Percentiles rank a stretch among this genome's conserved stretches.
Conservation (phyloP, 2,329 filamentous ascomycete genomes). For the Arthroderma uncinatum region DNA sequence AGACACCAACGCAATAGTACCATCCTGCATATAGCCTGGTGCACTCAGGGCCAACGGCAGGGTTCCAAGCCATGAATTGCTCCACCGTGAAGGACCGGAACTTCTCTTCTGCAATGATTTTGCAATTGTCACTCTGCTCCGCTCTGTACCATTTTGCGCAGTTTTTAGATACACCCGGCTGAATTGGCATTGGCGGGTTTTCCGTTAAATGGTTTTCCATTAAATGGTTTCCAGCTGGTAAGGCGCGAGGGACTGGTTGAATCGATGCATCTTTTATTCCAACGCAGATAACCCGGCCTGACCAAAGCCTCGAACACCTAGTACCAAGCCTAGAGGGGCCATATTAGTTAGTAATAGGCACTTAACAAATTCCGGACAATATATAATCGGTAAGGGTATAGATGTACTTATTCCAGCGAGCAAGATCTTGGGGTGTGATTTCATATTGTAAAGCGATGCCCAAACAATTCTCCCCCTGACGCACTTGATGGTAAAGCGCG, state of each 20-base stretch:
- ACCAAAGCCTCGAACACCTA: background rate
- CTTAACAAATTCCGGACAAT: background rate
- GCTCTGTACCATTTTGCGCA: conserved; percentile 4
- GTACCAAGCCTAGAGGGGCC: background rate
- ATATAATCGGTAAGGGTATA: background rate
- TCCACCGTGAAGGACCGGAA: background rate
- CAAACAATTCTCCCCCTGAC: background rate
- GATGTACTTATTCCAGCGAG: background rate
- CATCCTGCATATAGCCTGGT: conserved; percentile 3
- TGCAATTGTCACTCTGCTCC: background rate
- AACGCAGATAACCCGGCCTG: background rate
- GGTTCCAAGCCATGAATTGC: conserved; percentile 5
- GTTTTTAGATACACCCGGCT: background rate
- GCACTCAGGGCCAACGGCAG: background rate
- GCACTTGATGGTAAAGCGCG: background rate
- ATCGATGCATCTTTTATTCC: background rate
- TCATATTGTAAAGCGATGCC: background rate
- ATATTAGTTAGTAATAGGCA: background rate
- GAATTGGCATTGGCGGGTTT: background rate
- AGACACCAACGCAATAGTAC: conserved; percentile 4
- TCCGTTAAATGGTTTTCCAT: background rate
- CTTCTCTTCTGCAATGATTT: background rate
- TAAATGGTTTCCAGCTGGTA: background rate
- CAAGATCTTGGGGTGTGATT: background rate
- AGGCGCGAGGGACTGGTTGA: background rate